These are phyloP conservation scores for Prunella vulgaris DNA, from an alignment of 257 asterid species.

Conservation along the genomic window DNA sequence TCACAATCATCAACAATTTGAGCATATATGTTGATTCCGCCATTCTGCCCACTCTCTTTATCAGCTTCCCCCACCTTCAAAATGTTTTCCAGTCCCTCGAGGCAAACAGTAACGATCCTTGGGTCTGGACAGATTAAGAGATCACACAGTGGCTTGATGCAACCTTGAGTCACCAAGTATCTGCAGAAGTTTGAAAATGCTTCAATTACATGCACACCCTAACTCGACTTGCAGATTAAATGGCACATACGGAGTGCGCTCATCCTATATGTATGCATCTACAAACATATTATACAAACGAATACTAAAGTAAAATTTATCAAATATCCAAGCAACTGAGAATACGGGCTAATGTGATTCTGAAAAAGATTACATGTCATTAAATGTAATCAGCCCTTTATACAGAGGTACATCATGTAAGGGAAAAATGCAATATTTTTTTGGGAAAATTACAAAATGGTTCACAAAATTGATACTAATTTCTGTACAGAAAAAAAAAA, in stretches of 20 bases:
- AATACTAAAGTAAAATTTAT: neutral
- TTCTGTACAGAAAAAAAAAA: too few species aligned
- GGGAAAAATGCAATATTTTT: too few species aligned
- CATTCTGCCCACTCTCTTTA: constrained; percentile 1
- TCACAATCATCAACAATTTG: constrained; percentile 22
- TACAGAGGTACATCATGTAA: neutral
- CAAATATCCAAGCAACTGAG: neutral
- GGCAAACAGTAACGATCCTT: constrained; percentile 20
- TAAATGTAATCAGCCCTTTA: neutral
- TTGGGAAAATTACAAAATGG: too few species aligned
- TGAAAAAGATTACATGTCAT: neutral
- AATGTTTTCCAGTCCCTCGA: constrained; percentile 24
- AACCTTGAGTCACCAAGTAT: constrained; percentile 14
- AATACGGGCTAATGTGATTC: too few species aligned
- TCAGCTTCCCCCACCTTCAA: constrained; percentile 22
- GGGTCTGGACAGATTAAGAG: constrained; percentile 20
- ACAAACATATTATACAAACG: neutral
- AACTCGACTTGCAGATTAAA: neutral
- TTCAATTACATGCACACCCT: neutral
- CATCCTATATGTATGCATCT: neutral
- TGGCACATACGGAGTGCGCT: neutral
- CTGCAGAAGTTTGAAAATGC: neutral
- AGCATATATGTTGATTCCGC: constrained; percentile 14
- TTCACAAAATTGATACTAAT: too few species aligned
- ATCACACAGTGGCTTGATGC: constrained; percentile 20